Conservation (phyloP, 768 basidiomycete species). For the Pisolithus microcarpus region DNA sequence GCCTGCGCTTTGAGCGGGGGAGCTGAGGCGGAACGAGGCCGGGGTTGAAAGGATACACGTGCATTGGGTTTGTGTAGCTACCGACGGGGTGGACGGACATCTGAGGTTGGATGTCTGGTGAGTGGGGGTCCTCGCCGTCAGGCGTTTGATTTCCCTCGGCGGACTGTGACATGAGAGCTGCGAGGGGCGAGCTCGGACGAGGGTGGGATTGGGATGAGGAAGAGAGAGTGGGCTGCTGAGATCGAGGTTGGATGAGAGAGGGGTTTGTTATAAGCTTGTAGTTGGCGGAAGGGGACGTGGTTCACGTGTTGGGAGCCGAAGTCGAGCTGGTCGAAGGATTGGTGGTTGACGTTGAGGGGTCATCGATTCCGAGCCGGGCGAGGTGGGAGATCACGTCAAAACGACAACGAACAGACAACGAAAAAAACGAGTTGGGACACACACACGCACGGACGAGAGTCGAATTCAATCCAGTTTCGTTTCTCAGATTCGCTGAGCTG, state of each 20-base stretch:
- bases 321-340: too few relatives aligned
- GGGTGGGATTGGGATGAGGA: constrained; percentile 9
- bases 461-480: too few relatives aligned
- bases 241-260: constrained; percentile 10
- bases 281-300: not conserved
- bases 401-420: too few relatives aligned
- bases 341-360: not conserved
- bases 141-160: constrained; percentile 34
- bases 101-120: constrained; percentile 36
- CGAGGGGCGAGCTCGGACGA: constrained; percentile 21
- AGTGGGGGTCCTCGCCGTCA: constrained; percentile 34
- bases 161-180: constrained; percentile 24
- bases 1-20: constrained; percentile 69
- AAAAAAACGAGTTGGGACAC: too few relatives aligned
- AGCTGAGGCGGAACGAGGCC: constrained; percentile 40
- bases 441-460: not conserved
- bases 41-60: constrained; percentile 63
- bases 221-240: not conserved
- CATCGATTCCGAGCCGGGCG: constrained; percentile 14
- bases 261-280: not conserved
- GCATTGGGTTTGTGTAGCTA: constrained; percentile 50
- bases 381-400: not conserved
- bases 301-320: constrained; percentile 31
- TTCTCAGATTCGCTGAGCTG: constrained; percentile 29
- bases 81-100: constrained; percentile 45